phyloP scores from a whole-genome alignment of 345 rosid species.

The Acer campestre region DNA sequence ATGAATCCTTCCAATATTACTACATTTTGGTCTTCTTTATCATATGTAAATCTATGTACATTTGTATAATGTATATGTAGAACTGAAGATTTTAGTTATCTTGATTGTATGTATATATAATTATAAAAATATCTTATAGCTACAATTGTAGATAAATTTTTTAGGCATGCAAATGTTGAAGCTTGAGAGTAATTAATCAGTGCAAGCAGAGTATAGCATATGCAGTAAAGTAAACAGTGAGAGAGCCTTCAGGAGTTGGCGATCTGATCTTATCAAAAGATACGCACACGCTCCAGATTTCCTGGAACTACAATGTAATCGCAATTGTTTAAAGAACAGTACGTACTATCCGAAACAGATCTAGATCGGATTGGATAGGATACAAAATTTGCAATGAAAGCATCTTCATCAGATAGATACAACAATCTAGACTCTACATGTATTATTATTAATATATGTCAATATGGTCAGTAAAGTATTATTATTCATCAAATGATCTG shows the following conservation, averaged over 20 bases:
- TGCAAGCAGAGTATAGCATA: neutral
- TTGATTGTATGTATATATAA: too few species aligned
- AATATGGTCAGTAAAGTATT: neutral
- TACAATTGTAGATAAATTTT: too few species aligned
- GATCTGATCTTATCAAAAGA: neutral
- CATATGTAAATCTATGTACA: too few species aligned
- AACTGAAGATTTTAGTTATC: too few species aligned
- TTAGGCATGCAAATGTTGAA: too few species aligned
- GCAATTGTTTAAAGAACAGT: neutral
- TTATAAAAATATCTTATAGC: too few species aligned
- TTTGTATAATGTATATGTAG: too few species aligned
- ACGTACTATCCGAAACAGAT: neutral
- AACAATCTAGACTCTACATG: neutral
- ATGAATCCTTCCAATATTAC: neutral
- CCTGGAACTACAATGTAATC: neutral
- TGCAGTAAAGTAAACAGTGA: too few species aligned
- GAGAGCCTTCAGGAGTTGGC: too few species aligned
- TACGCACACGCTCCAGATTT: neutral
- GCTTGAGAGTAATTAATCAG: neutral
- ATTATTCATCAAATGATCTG: too few species aligned
- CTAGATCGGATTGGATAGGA: neutral
- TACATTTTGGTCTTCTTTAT: too few species aligned
- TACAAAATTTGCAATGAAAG: neutral
- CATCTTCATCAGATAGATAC: neutral
- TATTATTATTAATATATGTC: neutral